Evolutionary conservation across 129 eudicot species (phyloP).

Genomic region (Escallonia herrerae): DNA sequence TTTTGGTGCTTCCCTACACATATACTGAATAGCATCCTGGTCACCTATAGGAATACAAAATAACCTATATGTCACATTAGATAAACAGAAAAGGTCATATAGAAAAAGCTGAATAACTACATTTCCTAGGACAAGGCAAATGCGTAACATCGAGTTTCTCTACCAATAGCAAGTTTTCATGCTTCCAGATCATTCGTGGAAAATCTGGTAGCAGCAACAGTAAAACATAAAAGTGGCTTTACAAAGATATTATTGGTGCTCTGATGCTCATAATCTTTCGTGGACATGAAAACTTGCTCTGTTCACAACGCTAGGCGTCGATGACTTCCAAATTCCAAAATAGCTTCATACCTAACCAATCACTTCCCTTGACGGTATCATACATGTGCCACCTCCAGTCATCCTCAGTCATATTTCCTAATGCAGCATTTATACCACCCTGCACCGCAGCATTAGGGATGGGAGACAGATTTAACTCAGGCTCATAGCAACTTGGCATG

Average conservation of each 20-base stretch:
- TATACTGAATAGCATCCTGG: conserved; percentile 98
- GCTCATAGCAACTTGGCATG: not conserved
- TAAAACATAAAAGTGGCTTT: not conserved
- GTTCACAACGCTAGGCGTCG: not conserved
- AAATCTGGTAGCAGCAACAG: not conserved
- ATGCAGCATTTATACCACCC: conserved; percentile 99
- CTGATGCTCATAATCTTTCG: not conserved
- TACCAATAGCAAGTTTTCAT: not conserved
- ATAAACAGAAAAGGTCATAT: not conserved
- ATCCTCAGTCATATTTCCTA: conserved; percentile 92
- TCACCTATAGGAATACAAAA: conserved; percentile 55
- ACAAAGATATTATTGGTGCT: not conserved
- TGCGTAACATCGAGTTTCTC: not conserved
- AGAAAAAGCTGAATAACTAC: conserved; percentile 1
- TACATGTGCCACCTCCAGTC: conserved; percentile 99
- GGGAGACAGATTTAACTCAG: conserved; percentile 3
- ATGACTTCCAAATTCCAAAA: not conserved
- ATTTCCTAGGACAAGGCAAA: not conserved
- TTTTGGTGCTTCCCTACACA: conserved; percentile 99
- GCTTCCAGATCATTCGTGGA: not conserved
- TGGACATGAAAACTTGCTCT: not conserved
- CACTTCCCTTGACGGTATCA: conserved; percentile 97
- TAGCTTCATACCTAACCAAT: conserved; percentile 69
- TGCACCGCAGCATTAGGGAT: conserved; percentile 21
- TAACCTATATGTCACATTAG: not conserved